Evolutionary conservation across 768 basidiomycete species (phyloP), one percentile per base, ranked within the genome.

Genomic region (Trametes elegans): DNA sequence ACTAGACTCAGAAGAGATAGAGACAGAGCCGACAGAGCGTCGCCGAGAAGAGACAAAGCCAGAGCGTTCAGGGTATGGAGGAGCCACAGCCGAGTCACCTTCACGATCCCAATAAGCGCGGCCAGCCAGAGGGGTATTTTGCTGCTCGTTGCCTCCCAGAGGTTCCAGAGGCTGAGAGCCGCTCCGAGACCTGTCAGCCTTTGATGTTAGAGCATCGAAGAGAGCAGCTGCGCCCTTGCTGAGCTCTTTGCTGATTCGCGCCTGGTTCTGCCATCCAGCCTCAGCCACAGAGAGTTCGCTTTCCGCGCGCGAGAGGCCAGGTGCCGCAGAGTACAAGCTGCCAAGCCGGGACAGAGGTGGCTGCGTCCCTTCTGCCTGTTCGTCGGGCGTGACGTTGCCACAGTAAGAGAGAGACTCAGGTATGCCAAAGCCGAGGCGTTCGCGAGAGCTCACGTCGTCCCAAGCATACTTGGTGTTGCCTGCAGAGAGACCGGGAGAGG

Each of bases 221-320:
- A 82, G 64, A 28, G 71, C 77, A 55, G 79, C 76, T 1, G 80
- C 79, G 10, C 76, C 80, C n/a, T 66, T 61, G 53, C 79, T 82
- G 34, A 75, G 58, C 31, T 69, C 59, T 16, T 71, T 68, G 42
- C 73, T 66, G 5, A 65, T 74, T 6, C 53, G 51, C 7, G 19
- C 35, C 9, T 48, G 52, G 8, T 54, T 47, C 13, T 49, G 35
- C 52, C 52, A 59, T 3, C 35, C 41, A 49, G 34, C 24, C 1
- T 59, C 47, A 5, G 79, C 66, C 14, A 77, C 74, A 0, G 79
- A 81, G 47, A 75, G 49, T 18, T 78, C 76, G 45, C 82, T 83
- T 16, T 81, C 79, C 3, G 71, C 66, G 39, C 73, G 74, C 6
- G 76, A 69, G 51, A 34, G 49, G 29, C 49, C 21, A 26, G 43